Conservation (phyloP, 108 stramenopile genomes). For the Nannochloropsis oceanica region DNA sequence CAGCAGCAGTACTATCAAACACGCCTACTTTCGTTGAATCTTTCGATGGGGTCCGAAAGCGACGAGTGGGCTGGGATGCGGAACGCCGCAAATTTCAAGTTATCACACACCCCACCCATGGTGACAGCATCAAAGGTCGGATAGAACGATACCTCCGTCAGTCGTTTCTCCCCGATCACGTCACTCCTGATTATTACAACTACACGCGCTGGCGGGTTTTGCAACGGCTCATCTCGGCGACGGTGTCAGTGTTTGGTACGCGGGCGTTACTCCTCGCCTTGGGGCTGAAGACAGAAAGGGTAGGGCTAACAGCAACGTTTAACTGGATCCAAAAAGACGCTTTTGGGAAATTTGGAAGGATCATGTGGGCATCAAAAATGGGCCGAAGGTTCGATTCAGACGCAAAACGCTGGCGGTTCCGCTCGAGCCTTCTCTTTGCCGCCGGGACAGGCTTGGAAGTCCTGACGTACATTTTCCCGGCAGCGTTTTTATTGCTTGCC, state of each 20-base stretch:
- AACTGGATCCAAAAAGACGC: conserved; percentile 90
- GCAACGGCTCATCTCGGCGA: conserved; percentile 72
- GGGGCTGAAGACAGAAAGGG: conserved; percentile 48
- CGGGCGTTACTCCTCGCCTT: conserved; percentile 72
- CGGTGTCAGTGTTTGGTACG: conserved; percentile 76
- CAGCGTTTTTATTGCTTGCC: conserved; percentile 61
- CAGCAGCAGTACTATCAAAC: too few relatives aligned
- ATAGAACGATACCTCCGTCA: conserved; percentile 17
- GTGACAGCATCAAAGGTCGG: not conserved
- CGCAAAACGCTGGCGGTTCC: conserved; percentile 81
- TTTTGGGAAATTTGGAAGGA: conserved; percentile 67
- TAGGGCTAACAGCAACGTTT: conserved; percentile 61
- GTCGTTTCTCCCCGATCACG: conserved; percentile 63
- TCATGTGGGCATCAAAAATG: conserved; percentile 85
- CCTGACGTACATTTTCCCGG: conserved; percentile 60
- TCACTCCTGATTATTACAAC: conserved; percentile 58
- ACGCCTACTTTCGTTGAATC: not conserved
- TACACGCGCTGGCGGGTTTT: conserved; percentile 66
- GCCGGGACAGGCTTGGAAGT: conserved; percentile 73
- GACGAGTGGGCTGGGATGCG: not conserved
- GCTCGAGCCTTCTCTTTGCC: conserved; percentile 57
- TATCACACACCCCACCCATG: not conserved
- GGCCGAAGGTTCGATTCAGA: conserved; percentile 78
- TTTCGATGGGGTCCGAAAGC: not conserved
- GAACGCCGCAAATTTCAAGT: not conserved